A percentile compares a stretch with the other conserved stretches of the same genome.
Conservation (phyloP, 805 yeast genomes). For the Wickerhamomyces subpelliculosus region DNA sequence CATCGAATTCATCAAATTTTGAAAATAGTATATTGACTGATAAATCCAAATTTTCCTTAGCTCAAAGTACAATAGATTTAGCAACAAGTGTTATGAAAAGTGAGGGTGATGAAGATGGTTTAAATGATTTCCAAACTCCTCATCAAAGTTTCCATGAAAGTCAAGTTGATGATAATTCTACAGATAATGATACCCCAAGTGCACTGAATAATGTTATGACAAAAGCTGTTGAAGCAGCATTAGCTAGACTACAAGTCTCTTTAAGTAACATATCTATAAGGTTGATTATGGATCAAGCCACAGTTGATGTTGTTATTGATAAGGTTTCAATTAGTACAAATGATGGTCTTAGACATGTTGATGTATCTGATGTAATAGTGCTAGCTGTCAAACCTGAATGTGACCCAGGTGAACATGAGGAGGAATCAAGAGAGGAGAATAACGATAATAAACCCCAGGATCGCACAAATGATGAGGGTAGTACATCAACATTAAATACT, state of each 20-base stretch:
- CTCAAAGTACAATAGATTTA: constrained; percentile 69
- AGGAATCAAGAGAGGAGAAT: not conserved
- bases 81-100: constrained; percentile 43
- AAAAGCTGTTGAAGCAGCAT: constrained; percentile 59
- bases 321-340: constrained; percentile 29
- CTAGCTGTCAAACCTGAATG: constrained; percentile 34
- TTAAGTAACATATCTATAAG: constrained; percentile 40
- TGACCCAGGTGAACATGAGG: constrained; percentile 14
- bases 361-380: constrained; percentile 33
- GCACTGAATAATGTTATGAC: constrained; percentile 44
- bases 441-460: not conserved
- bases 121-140: constrained; percentile 2
- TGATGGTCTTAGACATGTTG: constrained; percentile 40
- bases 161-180: constrained; percentile 5
- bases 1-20: constrained; percentile 7
- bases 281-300: constrained; percentile 40
- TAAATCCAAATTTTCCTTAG: constrained; percentile 42
- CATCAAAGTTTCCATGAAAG: constrained; percentile 14
- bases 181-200: constrained; percentile 9
- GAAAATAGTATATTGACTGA: constrained; percentile 14
- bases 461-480: too few relatives aligned
- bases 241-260: constrained; percentile 51
- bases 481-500: not conserved
- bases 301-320: constrained; percentile 27
- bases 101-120: constrained; percentile 11